Evolutionary conservation across 1,284 basidiomycete species (phyloP).

Genomic region (Mycena sp.): DNA sequence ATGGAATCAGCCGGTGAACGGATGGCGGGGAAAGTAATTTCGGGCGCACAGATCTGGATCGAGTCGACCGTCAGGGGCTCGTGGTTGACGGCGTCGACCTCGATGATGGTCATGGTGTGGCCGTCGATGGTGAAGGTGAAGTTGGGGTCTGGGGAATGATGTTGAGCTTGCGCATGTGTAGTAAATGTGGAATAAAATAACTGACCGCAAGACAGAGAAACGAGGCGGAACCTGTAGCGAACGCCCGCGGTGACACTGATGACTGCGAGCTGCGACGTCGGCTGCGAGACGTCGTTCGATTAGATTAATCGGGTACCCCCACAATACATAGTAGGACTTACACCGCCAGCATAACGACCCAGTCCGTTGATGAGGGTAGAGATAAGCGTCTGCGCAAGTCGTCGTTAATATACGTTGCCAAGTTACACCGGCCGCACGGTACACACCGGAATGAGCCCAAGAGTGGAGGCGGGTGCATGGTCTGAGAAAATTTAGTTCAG

Average conservation of each 20-base stretch:
- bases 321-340: too few species aligned
- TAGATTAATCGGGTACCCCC: neutral
- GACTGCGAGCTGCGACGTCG: conserved; percentile 40
- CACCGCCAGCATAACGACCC: conserved; percentile 23
- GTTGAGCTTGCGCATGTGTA: neutral
- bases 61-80: conserved; percentile 28
- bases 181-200: neutral
- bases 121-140: conserved; percentile 41
- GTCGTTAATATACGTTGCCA: neutral
- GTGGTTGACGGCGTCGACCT: conserved; percentile 38
- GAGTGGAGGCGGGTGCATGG: conserved; percentile 13
- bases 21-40: neutral
- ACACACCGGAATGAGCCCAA: conserved; percentile 1
- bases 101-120: conserved; percentile 44
- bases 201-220: conserved; percentile 52
- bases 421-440: too few species aligned
- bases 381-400: neutral
- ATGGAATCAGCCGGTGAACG: neutral
- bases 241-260: conserved; percentile 43
- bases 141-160: conserved; percentile 36
- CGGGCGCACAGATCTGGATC: conserved; percentile 19
- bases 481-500: neutral
- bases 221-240: conserved; percentile 57
- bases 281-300: neutral
- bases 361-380: conserved; percentile 27